These are phyloP conservation scores for Hyaloscypha bicolor DNA, from an alignment of 495 filamentous ascomycete species.

Conservation along the genomic window DNA sequence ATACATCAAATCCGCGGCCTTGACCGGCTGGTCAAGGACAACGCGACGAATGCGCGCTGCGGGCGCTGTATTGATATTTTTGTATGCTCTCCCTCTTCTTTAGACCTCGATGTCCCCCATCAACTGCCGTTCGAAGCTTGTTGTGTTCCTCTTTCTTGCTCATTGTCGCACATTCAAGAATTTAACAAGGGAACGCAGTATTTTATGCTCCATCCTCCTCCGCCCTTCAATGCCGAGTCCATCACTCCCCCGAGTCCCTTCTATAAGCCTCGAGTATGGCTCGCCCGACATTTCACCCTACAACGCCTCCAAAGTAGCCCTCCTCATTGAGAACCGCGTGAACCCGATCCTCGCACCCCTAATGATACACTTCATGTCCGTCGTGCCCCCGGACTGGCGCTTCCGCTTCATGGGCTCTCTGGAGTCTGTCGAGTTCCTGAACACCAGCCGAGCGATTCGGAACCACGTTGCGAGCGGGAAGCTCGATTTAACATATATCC, in stretches of 20 bases:
- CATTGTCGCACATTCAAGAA: not conserved
- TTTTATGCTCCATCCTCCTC: conserved; percentile 23
- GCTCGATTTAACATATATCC: conserved; percentile 49
- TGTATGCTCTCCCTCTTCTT: conserved; percentile 28
- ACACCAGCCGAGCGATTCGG: conserved; percentile 41
- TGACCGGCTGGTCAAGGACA: conserved; percentile 38
- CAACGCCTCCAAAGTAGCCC: conserved; percentile 51
- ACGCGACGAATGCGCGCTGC: conserved; percentile 37
- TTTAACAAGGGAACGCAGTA: conserved; percentile 13
- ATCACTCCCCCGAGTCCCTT: conserved; percentile 30
- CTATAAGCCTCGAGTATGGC: conserved; percentile 38
- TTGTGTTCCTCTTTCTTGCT: not conserved
- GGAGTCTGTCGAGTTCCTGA: conserved; percentile 41
- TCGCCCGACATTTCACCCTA: conserved; percentile 34
- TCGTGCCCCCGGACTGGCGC: conserved; percentile 56
- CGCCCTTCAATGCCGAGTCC: conserved; percentile 27
- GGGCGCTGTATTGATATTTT: conserved; percentile 34
- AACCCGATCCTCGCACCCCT: conserved; percentile 46
- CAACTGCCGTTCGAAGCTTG: not conserved
- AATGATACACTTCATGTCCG: conserved; percentile 52
- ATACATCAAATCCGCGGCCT: conserved; percentile 25
- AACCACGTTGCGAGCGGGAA: conserved; percentile 43
- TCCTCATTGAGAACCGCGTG: conserved; percentile 51
- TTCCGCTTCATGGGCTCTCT: conserved; percentile 52
- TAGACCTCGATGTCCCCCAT: not conserved